Conservation (phyloP, 176 grass and related monocot species). For the Puya raimondii region DNA sequence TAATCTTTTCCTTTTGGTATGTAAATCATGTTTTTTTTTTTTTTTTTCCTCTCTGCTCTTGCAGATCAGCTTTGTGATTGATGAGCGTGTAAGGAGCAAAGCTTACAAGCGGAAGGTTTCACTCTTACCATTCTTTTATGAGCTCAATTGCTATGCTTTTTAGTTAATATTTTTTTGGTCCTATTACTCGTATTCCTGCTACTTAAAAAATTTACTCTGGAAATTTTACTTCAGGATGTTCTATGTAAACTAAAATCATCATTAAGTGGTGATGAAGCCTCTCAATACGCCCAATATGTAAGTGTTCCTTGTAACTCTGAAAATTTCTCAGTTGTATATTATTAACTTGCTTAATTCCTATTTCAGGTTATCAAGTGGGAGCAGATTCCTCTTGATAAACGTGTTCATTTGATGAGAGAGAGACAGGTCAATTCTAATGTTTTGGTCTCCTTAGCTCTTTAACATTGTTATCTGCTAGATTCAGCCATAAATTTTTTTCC, state of each 20-base stretch:
- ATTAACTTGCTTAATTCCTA: not conserved
- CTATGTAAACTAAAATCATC: conserved; percentile 70
- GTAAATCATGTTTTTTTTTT: not conserved
- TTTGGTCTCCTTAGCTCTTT: not conserved
- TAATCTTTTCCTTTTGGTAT: not conserved
- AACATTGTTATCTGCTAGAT: not conserved
- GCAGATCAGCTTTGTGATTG: conserved; percentile 83
- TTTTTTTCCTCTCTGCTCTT: conserved; percentile 13
- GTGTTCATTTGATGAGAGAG: conserved; percentile 73
- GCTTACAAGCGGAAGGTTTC: conserved; percentile 79
- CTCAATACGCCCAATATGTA: conserved; percentile 75
- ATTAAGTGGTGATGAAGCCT: conserved; percentile 59
- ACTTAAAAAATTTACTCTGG: conserved; percentile 16
- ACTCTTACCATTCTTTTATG: not conserved
- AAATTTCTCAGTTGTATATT: no score
- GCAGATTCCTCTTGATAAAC: conserved; percentile 71
- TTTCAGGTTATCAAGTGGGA: conserved; percentile 93
- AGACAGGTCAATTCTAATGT: conserved; percentile 49
- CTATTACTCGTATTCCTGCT: not conserved
- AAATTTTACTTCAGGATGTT: conserved; percentile 48
- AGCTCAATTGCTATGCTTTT: not conserved
- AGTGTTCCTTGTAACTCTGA: conserved; percentile 21
- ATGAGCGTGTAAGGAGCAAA: conserved; percentile 78
- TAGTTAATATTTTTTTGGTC: not conserved
- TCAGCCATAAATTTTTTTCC: not conserved